Base-by-base conservation (phyloP, 352 stramenopile species). In the Phytopythium kandeliae region DNA sequence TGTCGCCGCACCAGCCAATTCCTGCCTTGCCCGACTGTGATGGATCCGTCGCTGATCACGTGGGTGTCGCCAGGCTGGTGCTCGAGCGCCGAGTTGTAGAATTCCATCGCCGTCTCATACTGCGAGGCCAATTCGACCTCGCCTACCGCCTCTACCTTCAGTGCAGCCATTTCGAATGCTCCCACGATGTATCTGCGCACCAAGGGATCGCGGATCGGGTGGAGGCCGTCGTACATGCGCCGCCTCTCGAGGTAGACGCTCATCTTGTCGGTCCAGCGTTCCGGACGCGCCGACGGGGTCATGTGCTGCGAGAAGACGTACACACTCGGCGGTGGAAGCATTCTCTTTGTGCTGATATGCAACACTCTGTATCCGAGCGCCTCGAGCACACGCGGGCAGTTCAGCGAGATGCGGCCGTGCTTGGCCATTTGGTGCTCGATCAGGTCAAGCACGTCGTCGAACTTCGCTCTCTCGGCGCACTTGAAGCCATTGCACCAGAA, bases 341-440 rank as follows among this genome's bases (percentile, higher is more conserved):
- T 64, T 1, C 69, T 54, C 11, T 4, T 15, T 60, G 7, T 58
- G 68, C 31, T 57, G 60, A 13, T 75, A 54, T 61, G 53, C 24
- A 62, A 71, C 21, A 74, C 50, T 38, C 80, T 65, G 13, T 62
- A 55, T 26, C 65, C 74, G 15, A 74, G 42, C 19, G 80, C 67
- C 30, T 61, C 53, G 31, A 66, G 56, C n/a, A 79, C 48, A 31
- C 68, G 67, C 3, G 44, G 41, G 34, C 74, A 82, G 13, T 63
- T 46, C 15, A 73, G 57, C 34, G 67, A 57, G 24, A 89, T 38
- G 8, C 42, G 57, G 31, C 72, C 77, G 51, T 90, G 79, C 4
- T 60, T 52, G 6, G 65, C 54, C 35, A 82, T 37, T 45, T 90
- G 79, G 57, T 90, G 79, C 51, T 87, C 73, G 38, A 78, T 60